Percentiles rank a stretch among this genome's conserved stretches.
Evolutionary conservation across 2,329 filamentous ascomycete genomes (phyloP).

Genomic region (Thielaviopsis euricoi): DNA sequence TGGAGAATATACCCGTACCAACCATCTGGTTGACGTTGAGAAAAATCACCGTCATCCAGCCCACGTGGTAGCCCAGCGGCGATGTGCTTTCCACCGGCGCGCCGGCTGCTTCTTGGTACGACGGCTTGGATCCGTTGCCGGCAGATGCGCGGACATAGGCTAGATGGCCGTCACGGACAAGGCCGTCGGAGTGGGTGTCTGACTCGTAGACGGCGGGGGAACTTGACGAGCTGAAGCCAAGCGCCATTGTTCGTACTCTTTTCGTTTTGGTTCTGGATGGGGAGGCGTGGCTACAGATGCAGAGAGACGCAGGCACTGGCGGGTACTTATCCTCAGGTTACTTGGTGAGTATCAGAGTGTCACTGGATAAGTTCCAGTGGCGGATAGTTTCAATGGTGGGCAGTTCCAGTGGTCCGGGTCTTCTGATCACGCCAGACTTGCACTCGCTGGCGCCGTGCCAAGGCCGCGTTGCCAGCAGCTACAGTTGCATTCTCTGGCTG

Average conservation of each 20-base stretch:
- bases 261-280: too few species aligned
- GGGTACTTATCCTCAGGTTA: not conserved
- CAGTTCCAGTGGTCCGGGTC: too few species aligned
- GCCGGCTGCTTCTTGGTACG: constrained; percentile 44
- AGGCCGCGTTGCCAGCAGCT: too few species aligned
- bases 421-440: too few species aligned
- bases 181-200: constrained; percentile 15
- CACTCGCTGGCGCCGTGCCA: too few species aligned
- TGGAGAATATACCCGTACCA: constrained; percentile 48
- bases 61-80: constrained; percentile 42
- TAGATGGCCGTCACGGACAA: constrained; percentile 24
- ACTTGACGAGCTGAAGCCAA: not conserved
- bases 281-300: too few species aligned
- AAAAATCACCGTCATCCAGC: constrained; percentile 38
- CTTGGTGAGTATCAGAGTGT: too few species aligned
- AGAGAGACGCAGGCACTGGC: too few species aligned
- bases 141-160: constrained; percentile 26
- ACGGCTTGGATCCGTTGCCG: constrained; percentile 31
- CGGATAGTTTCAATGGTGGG: too few species aligned
- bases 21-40: constrained; percentile 47
- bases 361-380: too few species aligned
- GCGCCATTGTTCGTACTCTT: not conserved
- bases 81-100: constrained; percentile 43
- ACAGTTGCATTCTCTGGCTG: too few species aligned
- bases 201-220: not conserved